Base-by-base conservation (phyloP, 495 filamentous ascomycete genomes). In the Bacidia rubella region DNA sequence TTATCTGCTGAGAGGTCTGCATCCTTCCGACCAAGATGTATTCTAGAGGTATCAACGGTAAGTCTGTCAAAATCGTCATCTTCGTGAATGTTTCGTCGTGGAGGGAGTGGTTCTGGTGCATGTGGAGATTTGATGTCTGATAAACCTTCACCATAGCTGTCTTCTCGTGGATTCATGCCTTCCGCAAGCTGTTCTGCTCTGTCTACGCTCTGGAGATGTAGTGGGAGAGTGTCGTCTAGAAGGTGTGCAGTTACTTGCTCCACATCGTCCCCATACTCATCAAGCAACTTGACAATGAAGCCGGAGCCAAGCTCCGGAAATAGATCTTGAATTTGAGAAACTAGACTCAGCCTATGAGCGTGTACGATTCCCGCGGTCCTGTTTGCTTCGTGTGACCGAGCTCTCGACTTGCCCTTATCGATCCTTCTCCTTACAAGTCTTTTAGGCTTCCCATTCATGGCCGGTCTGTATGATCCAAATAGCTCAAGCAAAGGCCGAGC, bases 281-380 rank as follows among this genome's bases (percentile, higher is more conserved):
- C 85, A 2, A 97, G 73, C 15, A 95, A 74, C 54, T 78, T 79
- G 15, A 83, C 70, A 39, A 97, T 68, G 65, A 95, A 97, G 3
- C 77, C 85, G 5, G 85, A 79, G 2, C 90, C 92, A 7, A 98
- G 74, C 53, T 90, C 79, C 0, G 92, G 88, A 66, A 98, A 96
- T 22, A 98, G 72, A 60, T 98, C 92, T 61, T 95, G 88, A 35
- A 98, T 73, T 66, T 90, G 86, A 5, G 80, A 82, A 46, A 96
- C 77, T 24, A 90, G 77, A 60, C 80, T 87, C 78, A 90, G 82
- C 24, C 76, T 81, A 68, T 95, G 87, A 41, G 87, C 68, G 62
- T 88, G 86, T 11, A 90, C 68, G 17, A 82, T 74, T 10, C 71
- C 72, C 35, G 68, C 51, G 21, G 66, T 54, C 52, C 64, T 61